phyloP scores from a whole-genome alignment of 306 rosid genomes.

The Ziziphus jujuba region DNA sequence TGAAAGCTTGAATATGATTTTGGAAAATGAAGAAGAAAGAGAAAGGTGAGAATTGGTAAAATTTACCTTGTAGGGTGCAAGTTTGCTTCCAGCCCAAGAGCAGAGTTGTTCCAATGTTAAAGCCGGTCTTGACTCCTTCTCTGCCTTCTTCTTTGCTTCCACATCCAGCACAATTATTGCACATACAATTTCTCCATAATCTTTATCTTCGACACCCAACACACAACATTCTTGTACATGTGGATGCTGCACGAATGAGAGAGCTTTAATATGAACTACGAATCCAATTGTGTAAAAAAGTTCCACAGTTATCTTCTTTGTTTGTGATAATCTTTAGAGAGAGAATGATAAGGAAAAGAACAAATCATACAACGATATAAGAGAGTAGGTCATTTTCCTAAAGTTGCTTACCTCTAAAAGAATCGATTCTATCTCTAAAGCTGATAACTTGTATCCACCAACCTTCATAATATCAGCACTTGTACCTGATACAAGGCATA shows the following conservation, averaged over 20 bases:
- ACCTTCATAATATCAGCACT: constrained; percentile 91
- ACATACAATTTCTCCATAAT: constrained; percentile 78
- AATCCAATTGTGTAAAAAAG: constrained; percentile 1
- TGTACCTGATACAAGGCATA: constrained; percentile 56
- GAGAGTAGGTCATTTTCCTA: neutral
- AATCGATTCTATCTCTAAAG: constrained; percentile 90
- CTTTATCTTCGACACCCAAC: constrained; percentile 79
- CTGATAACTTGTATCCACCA: constrained; percentile 91
- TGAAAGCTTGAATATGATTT: neutral
- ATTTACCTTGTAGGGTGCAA: constrained; percentile 94
- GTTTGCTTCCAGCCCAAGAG: constrained; percentile 76
- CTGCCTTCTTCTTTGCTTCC: constrained; percentile 40
- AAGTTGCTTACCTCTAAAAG: constrained; percentile 59
- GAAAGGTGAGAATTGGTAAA: constrained; percentile 4
- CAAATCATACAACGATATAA: neutral
- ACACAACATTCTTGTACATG: constrained; percentile 80
- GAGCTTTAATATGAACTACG: constrained; percentile 18
- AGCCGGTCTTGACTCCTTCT: constrained; percentile 52
- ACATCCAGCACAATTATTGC: constrained; percentile 67
- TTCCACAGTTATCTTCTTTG: neutral
- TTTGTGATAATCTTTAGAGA: neutral
- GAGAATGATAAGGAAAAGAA: neutral
- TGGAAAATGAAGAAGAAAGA: neutral
- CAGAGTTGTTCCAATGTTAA: constrained; percentile 64
- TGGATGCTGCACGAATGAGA: constrained; percentile 61